phyloP scores from a whole-genome alignment of 1,139 yeast genomes.

The Saccharomycopsis phalli region DNA sequence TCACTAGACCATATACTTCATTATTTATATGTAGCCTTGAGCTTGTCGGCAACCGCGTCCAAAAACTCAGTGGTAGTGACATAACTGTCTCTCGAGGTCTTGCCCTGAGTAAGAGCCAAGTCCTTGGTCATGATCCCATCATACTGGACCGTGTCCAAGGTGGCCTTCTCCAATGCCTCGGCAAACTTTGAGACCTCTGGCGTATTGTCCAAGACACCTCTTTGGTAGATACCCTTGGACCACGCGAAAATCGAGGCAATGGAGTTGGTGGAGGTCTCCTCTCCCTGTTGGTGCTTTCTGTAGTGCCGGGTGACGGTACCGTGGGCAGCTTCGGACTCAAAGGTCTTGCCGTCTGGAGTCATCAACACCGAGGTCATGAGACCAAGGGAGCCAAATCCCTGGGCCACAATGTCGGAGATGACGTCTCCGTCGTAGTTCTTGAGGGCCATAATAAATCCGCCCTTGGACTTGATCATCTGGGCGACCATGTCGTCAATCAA shows the following conservation, averaged over 20 bases:
- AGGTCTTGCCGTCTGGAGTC: slow-evolving; percentile 82
- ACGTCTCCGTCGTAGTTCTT: slow-evolving; percentile 86
- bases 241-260: slow-evolving; percentile 82
- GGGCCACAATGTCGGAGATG: slow-evolving; percentile 78
- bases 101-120: slow-evolving; percentile 66
- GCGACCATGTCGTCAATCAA: slow-evolving; percentile 85
- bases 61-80: slow-evolving; percentile 73
- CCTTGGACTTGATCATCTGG: slow-evolving; percentile 77
- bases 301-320: slow-evolving; percentile 84
- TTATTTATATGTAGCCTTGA: slow-evolving; percentile 23
- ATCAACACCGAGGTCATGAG: slow-evolving; percentile 76
- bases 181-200: slow-evolving; percentile 66
- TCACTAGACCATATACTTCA: not conserved
- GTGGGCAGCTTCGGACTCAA: slow-evolving; percentile 80
- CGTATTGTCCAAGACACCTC: slow-evolving; percentile 68
- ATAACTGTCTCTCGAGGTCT: slow-evolving; percentile 52
- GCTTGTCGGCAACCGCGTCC: slow-evolving; percentile 55
- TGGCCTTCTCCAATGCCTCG: slow-evolving; percentile 55
- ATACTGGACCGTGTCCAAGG: slow-evolving; percentile 60
- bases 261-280: slow-evolving; percentile 77
- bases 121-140: slow-evolving; percentile 80
- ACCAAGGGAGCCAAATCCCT: slow-evolving; percentile 79
- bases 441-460: slow-evolving; percentile 77
- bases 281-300: slow-evolving; percentile 78
- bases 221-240: slow-evolving; percentile 76